Evolutionary conservation across 78 protist genomes (phyloP).

Genomic region (Cyanophora paradoxa): DNA sequence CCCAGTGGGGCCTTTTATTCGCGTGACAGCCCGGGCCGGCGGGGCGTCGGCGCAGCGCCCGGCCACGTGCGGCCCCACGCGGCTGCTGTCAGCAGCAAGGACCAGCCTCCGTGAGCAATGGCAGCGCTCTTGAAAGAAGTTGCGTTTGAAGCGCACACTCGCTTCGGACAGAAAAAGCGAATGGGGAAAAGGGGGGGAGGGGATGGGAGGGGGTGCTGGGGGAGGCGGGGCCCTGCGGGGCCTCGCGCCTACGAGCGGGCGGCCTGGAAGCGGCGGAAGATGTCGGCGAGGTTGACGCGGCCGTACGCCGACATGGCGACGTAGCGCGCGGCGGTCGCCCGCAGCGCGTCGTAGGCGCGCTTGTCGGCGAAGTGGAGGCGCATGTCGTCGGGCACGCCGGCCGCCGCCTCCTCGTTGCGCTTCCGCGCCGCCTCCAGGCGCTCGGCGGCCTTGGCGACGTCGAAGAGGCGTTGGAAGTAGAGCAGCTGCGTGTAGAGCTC

Average conservation of each 20-base stretch:
- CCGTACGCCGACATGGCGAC: not conserved
- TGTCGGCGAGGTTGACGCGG: not conserved
- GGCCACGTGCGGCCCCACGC: too few species aligned
- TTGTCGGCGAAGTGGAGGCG: not conserved
- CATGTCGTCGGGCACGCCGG: not conserved
- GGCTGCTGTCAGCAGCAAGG: not conserved
- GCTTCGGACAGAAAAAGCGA: not conserved
- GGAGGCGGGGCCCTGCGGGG: not conserved
- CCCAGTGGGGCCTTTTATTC: too few species aligned
- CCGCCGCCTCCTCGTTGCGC: not conserved
- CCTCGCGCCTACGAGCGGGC: not conserved
- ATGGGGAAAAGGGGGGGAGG: not conserved
- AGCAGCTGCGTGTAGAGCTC: constrained; percentile 21
- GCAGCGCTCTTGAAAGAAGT: not conserved
- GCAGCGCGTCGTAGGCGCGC: not conserved
- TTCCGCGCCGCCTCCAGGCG: not conserved
- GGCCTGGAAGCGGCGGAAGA: not conserved
- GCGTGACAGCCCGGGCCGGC: too few species aligned
- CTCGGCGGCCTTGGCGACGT: not conserved
- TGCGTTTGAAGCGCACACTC: not conserved
- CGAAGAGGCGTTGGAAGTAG: not conserved
- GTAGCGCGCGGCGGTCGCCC: not conserved
- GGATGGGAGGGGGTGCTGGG: not conserved
- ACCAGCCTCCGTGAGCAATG: not conserved
- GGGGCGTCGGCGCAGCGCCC: too few species aligned